A percentile compares a stretch with the other conserved stretches of the same genome.
phyloP scores from a whole-genome alignment of 2,329 filamentous ascomycete genomes.

The Trichoderma citrinoviride region DNA sequence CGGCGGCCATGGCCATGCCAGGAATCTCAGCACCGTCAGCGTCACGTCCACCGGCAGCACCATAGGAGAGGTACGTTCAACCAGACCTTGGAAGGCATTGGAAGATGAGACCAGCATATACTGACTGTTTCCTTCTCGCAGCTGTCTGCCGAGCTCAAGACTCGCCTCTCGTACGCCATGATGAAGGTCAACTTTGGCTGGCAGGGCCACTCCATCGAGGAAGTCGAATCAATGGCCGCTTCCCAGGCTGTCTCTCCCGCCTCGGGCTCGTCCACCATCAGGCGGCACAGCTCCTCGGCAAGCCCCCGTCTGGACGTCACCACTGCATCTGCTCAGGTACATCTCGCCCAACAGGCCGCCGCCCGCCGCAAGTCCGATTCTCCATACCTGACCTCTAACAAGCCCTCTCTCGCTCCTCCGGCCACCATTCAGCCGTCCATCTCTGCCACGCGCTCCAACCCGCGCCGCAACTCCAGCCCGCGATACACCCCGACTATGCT shows the following conservation, averaged over 20 bases:
- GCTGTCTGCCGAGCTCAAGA: constrained; percentile 75
- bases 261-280: constrained; percentile 56
- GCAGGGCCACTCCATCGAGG: constrained; percentile 74
- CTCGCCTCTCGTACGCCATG: constrained; percentile 88
- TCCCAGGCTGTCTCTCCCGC: constrained; percentile 65
- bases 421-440: constrained; percentile 53
- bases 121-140: constrained; percentile 34
- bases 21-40: constrained; percentile 69
- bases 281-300: constrained; percentile 50
- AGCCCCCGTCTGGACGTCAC: constrained; percentile 49
- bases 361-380: constrained; percentile 35
- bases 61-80: constrained; percentile 69
- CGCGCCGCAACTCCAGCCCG: constrained; percentile 51
- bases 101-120: constrained; percentile 21
- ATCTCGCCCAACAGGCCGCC: constrained; percentile 24
- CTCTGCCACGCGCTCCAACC: constrained; percentile 37
- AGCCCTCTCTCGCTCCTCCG: constrained; percentile 49
- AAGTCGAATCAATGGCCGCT: constrained; percentile 71
- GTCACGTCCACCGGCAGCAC: constrained; percentile 60
- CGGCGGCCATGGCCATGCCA: constrained; percentile 64
- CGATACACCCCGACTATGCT: constrained; percentile 50
- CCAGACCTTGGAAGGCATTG: not conserved
- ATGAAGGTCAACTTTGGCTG: constrained; percentile 89
- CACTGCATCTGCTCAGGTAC: constrained; percentile 35
- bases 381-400: constrained; percentile 36